A percentile compares a stretch with the other conserved stretches of the same genome.
Conservation (phyloP, 257 asterid species). For the Cruciata laevipes region DNA sequence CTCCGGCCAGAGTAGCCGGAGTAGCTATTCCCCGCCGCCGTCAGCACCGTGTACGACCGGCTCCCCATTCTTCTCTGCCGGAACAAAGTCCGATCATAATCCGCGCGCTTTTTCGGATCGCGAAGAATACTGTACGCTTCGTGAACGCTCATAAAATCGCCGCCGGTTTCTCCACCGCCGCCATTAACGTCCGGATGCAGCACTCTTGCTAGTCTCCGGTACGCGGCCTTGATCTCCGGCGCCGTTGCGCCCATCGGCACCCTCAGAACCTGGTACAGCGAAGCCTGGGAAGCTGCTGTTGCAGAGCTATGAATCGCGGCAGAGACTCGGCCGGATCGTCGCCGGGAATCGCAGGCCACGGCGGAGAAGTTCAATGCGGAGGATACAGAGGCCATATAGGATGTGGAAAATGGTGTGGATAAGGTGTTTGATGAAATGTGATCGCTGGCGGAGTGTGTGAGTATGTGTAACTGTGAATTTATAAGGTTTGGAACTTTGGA, state of each 20-base stretch:
- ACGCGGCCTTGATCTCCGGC: neutral
- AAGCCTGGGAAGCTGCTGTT: neutral
- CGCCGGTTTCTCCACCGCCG: neutral
- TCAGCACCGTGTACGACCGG: neutral
- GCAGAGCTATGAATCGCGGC: neutral
- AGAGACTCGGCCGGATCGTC: conserved; percentile 1
- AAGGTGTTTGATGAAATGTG: neutral
- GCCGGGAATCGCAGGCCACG: conserved; percentile 1
- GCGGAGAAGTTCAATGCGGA: neutral
- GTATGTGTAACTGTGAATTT: neutral
- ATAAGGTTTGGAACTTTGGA: conserved; percentile 3
- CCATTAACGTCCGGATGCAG: conserved; percentile 4
- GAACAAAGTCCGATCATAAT: conserved; percentile 10
- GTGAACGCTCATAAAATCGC: conserved; percentile 1
- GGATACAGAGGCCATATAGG: conserved; percentile 5
- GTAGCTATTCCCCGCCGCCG: conserved; percentile 5
- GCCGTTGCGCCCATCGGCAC: conserved; percentile 5
- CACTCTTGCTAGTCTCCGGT: conserved; percentile 3
- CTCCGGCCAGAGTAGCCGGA: conserved; percentile 5
- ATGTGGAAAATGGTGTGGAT: neutral
- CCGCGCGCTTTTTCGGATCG: conserved; percentile 8
- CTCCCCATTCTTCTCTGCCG: conserved; percentile 6
- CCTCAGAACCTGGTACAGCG: conserved; percentile 7
- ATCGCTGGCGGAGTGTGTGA: conserved; percentile 1
- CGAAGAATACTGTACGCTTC: conserved; percentile 1